These are phyloP conservation scores for Trichoderma oligosporum DNA, from an alignment of 2,329 filamentous ascomycete genomes.

Conservation along the genomic window DNA sequence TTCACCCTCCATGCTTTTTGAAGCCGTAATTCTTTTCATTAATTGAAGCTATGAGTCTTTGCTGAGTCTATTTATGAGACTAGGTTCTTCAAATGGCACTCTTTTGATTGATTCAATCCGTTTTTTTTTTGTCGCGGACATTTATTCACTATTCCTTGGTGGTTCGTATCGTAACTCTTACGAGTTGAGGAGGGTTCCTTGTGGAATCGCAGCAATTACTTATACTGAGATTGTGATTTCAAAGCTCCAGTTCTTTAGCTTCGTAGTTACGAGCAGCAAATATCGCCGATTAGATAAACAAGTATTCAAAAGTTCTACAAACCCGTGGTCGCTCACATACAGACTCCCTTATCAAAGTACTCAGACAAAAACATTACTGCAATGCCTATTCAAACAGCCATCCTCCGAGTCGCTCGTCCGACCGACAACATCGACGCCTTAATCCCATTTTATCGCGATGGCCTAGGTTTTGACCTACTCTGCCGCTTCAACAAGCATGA, in stretches of 20 bases:
- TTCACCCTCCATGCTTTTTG: background rate
- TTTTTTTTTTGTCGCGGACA: no score
- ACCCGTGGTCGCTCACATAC: no score
- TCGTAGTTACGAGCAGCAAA: conserved; percentile 2
- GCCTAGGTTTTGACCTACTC: conserved; percentile 38
- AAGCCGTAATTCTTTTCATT: background rate
- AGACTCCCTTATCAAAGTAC: no score
- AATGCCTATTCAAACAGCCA: conserved; percentile 25
- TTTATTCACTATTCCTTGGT: background rate
- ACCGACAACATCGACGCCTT: conserved; percentile 37
- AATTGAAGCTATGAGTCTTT: no score
- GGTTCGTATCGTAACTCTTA: background rate
- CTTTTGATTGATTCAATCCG: no score
- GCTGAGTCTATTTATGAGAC: no score
- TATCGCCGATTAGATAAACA: background rate
- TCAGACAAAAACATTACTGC: no score
- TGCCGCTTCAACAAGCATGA: conserved; percentile 36
- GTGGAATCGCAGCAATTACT: background rate
- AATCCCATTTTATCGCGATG: conserved; percentile 41
- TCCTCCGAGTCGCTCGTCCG: conserved; percentile 41
- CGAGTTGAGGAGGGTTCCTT: background rate
- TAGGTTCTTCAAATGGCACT: background rate
- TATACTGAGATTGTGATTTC: background rate
- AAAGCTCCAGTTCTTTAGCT: background rate
- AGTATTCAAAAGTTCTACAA: background rate